Evolutionary conservation across 257 asterid species (phyloP).

Genomic region (Plantago elongata): DNA sequence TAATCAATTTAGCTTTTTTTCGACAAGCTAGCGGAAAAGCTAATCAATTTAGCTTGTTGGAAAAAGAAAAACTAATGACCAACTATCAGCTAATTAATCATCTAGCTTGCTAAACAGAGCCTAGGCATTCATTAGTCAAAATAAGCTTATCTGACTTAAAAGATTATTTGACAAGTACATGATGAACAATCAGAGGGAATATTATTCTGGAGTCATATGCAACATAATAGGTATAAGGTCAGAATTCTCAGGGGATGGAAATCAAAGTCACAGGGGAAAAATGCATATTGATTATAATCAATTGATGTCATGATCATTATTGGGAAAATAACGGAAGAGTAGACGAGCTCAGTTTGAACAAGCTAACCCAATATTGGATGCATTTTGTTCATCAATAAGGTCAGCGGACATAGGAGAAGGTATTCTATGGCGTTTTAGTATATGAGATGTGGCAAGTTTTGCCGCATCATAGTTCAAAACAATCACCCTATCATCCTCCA

Average conservation of each 20-base stretch:
- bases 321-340: conserved; percentile 6
- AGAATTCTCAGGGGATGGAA: neutral
- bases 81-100: too few species aligned
- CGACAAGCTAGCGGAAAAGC: too few species aligned
- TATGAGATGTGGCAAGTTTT: conserved; percentile 70
- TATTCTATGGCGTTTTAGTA: conserved; percentile 79
- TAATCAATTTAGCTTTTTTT: too few species aligned
- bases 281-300: neutral
- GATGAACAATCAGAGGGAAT: too few species aligned
- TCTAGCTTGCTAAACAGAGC: too few species aligned
- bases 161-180: too few species aligned
- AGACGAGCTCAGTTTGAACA: conserved; percentile 35
- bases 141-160: too few species aligned
- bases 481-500: conserved; percentile 88
- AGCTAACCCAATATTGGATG: conserved; percentile 34
- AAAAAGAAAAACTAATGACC: too few species aligned
- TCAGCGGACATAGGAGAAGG: conserved; percentile 66
- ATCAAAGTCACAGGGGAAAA: neutral
- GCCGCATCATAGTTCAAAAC: conserved; percentile 66
- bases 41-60: too few species aligned
- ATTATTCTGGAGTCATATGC: too few species aligned
- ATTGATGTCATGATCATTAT: neutral
- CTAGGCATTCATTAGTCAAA: too few species aligned
- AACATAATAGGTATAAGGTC: too few species aligned
- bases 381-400: conserved; percentile 46